Evolutionary conservation across 768 basidiomycete genomes (phyloP), one percentile per base, ranked within the genome.

Genomic region (Pleurotus tuber-regium): DNA sequence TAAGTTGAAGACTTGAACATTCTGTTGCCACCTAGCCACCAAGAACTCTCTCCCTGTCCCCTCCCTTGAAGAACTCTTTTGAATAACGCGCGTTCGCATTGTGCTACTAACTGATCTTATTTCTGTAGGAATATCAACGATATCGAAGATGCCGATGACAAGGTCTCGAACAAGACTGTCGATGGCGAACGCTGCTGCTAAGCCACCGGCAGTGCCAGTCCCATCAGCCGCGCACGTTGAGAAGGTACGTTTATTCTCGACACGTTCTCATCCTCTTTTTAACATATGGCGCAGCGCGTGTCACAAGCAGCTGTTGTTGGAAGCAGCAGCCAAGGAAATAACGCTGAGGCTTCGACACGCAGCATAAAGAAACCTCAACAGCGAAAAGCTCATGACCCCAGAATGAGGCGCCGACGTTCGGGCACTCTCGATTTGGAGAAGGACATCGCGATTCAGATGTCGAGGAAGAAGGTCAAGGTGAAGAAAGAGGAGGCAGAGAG

Each of bases 401-500:
- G 24, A 11, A 1, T 4, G 12, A 55, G 41, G 33, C 55, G 55
- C 12, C 25, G 21, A 12, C 51, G 55, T 16, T 53, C 55, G n/a
- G 26, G 39, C 8, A 18, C 18, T 25, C 39, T 44, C 44, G 33
- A 26, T 3, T 24, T 8, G 30, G 35, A 19, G 18, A 60, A 59
- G 52, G 38, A 62, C 28, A 60, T 60, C 19, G 59, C 65, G 4
- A 61, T 63, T 46, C 59, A 63, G 39, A 59, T 60, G 47, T 63
- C 63, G 19, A 67, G 61, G 48, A 60, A 60, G 57, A 64, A 50
- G 51, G 21, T n/a, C 19, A 43, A 55, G 29, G 53, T 57, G 8
- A 54, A 59, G 48, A 50, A 44, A 43, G 49, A 48, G 12, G 39
- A 4, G 19, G 26, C 40, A 4, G 18, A n/a, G 38, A 33, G 14